Evolutionary conservation across 305 asterid species (phyloP).

Genomic region (Plantago coronopus): DNA sequence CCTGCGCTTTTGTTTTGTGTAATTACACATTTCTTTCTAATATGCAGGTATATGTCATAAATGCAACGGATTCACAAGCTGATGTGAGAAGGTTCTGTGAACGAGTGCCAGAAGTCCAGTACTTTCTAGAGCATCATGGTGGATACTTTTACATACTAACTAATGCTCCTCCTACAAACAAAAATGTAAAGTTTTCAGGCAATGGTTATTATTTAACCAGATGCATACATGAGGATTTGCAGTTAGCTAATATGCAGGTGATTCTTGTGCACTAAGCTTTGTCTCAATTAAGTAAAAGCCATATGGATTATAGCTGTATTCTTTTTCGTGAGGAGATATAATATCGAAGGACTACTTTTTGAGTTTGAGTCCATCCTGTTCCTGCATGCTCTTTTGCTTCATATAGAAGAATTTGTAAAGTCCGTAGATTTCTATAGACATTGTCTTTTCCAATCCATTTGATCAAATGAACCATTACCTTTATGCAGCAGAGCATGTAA

Average conservation of each 20-base stretch:
- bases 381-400: too few relatives aligned
- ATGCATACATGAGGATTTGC: slow-evolving; percentile 55
- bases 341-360: too few relatives aligned
- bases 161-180: slow-evolving; percentile 62
- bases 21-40: slow-evolving; percentile 20
- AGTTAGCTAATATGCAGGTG: slow-evolving; percentile 59
- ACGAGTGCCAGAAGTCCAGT: slow-evolving; percentile 80
- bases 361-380: too few relatives aligned
- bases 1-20: slow-evolving; percentile 9
- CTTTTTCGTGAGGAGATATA: too few relatives aligned
- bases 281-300: background rate
- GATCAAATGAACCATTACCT: too few relatives aligned
- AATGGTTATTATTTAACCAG: slow-evolving; percentile 65
- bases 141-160: slow-evolving; percentile 69
- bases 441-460: too few relatives aligned
- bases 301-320: too few relatives aligned
- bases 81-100: slow-evolving; percentile 61
- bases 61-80: slow-evolving; percentile 42
- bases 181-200: slow-evolving; percentile 30
- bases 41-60: slow-evolving; percentile 75
- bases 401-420: too few relatives aligned
- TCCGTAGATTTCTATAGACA: too few relatives aligned
- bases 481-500: too few relatives aligned
- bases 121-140: slow-evolving; percentile 77
- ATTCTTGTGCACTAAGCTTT: background rate